A percentile compares a stretch with the other conserved stretches of the same genome.
These are phyloP conservation scores for Dothidotthia symphoricarpi DNA, from an alignment of 2,329 filamentous ascomycete species.

Conservation along the genomic window DNA sequence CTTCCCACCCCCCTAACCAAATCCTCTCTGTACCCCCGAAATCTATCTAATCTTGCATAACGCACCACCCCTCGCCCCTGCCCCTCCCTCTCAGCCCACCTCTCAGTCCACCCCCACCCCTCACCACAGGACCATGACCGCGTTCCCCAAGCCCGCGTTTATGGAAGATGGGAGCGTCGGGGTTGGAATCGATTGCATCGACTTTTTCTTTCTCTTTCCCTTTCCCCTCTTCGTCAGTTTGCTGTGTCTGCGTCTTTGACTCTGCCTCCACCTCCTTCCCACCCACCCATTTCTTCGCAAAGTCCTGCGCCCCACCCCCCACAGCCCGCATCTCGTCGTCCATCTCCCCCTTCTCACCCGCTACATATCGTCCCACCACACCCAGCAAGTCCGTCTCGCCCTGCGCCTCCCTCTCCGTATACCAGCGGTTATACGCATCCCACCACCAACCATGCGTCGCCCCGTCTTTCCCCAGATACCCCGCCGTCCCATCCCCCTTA, in stretches of 20 bases:
- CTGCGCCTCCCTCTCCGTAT: conserved; percentile 21
- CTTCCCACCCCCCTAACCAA: too few species aligned
- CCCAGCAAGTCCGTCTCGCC: conserved; percentile 20
- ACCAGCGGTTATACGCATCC: conserved; percentile 48
- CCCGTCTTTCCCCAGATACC: conserved; percentile 53
- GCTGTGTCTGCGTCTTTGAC: conserved; percentile 5
- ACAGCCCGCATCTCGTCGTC: conserved; percentile 33
- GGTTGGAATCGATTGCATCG: too few species aligned
- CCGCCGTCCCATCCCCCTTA: conserved; percentile 44
- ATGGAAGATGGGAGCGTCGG: too few species aligned
- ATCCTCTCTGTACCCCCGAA: too few species aligned
- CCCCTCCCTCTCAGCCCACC: conserved; percentile 6
- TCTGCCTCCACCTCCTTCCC: conserved; percentile 8
- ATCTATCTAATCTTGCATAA: conserved; percentile 22
- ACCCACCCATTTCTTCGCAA: conserved; percentile 28
- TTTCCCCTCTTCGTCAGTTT: not conserved
- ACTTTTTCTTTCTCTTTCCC: conserved; percentile 4
- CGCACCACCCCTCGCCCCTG: conserved; percentile 15
- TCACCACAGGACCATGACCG: conserved; percentile 30
- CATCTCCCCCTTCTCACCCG: conserved; percentile 18
- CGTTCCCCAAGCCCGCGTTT: conserved; percentile 25
- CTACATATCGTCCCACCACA: conserved; percentile 24
- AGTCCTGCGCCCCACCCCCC: conserved; percentile 34
- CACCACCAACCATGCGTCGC: conserved; percentile 56
- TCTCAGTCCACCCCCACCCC: conserved; percentile 6